Percentiles rank a stretch among this genome's conserved stretches.
Evolutionary conservation across 2,329 filamentous ascomycete species (phyloP).

Genomic region (Hypoxylon sp.): DNA sequence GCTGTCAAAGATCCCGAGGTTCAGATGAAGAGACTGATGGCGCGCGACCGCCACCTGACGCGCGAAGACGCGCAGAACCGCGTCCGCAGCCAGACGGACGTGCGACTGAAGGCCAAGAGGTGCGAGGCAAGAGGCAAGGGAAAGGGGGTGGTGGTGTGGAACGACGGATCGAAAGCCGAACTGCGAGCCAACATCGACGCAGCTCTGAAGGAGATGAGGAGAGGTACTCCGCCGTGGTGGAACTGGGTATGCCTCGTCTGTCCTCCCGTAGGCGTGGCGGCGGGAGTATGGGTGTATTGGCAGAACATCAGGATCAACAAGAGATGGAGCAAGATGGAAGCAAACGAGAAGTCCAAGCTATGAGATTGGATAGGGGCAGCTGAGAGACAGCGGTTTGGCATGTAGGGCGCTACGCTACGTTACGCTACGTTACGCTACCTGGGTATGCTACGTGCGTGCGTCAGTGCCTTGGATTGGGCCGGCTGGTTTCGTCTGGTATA

Average conservation of each 20-base stretch:
- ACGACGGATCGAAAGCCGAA: conserved; percentile 78
- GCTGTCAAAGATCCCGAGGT: conserved; percentile 80
- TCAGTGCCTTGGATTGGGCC: too few relatives aligned
- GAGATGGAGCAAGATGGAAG: conserved; percentile 70
- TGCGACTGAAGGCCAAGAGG: conserved; percentile 80
- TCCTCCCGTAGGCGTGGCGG: conserved; percentile 76
- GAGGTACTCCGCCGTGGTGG: conserved; percentile 82
- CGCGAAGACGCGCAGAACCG: conserved; percentile 88
- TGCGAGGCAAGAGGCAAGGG: conserved; percentile 70
- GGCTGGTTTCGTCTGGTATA: background rate
- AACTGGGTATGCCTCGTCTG: conserved; percentile 72
- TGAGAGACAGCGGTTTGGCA: background rate
- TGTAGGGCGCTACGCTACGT: too few relatives aligned
- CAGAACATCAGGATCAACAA: conserved; percentile 74
- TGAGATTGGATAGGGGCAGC: conserved; percentile 37
- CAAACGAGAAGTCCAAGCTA: conserved; percentile 55
- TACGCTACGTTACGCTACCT: too few relatives aligned
- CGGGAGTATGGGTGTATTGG: conserved; percentile 76
- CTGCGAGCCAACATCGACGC: conserved; percentile 71
- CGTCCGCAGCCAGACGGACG: conserved; percentile 85
- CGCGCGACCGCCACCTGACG: conserved; percentile 78
- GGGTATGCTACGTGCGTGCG: background rate
- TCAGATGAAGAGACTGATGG: conserved; percentile 81
- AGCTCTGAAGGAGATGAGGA: conserved; percentile 70
- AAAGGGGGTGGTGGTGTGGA: conserved; percentile 85